Conservation (phyloP, 2,329 filamentous ascomycete genomes). For the Neonectria hederae region DNA sequence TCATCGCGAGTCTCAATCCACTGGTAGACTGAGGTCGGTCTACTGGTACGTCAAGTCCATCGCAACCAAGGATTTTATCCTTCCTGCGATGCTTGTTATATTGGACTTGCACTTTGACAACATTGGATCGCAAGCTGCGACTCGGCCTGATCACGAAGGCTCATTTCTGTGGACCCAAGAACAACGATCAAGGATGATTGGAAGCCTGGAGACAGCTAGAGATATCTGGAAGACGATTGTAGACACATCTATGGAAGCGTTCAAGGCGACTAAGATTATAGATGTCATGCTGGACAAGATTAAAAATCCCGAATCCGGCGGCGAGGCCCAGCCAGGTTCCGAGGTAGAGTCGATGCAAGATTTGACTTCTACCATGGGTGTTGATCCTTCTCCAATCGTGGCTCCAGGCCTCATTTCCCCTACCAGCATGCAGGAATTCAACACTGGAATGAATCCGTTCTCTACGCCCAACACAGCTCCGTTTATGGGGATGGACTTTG, state of each 20-base stretch:
- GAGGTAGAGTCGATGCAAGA: slow-evolving; percentile 39
- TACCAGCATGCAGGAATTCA: slow-evolving; percentile 41
- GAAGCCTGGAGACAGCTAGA: slow-evolving; percentile 75
- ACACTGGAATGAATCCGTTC: slow-evolving; percentile 43
- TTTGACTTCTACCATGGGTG: slow-evolving; percentile 51
- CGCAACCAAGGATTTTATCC: slow-evolving; percentile 84
- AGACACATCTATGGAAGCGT: slow-evolving; percentile 86
- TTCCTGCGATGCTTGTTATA: slow-evolving; percentile 85
- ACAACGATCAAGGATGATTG: slow-evolving; percentile 79
- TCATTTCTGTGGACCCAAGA: slow-evolving; percentile 65
- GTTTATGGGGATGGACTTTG: slow-evolving; percentile 58
- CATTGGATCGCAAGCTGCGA: slow-evolving; percentile 54
- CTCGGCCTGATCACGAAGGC: slow-evolving; percentile 53
- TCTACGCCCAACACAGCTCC: slow-evolving; percentile 50
- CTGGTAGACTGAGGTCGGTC: slow-evolving; percentile 76
- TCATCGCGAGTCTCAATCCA: slow-evolving; percentile 76
- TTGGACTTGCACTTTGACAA: slow-evolving; percentile 82
- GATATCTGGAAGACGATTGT: slow-evolving; percentile 83
- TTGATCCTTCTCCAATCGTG: slow-evolving; percentile 46
- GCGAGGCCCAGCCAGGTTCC: slow-evolving; percentile 17
- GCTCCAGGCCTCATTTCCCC: slow-evolving; percentile 39
- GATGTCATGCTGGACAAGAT: slow-evolving; percentile 86
- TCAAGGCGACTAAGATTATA: slow-evolving; percentile 84
- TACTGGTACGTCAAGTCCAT: slow-evolving; percentile 83
- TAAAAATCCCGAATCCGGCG: slow-evolving; percentile 46